Evolutionary conservation across 176 grass and related monocot species (phyloP).

Genomic region (Oryza brachyantha): DNA sequence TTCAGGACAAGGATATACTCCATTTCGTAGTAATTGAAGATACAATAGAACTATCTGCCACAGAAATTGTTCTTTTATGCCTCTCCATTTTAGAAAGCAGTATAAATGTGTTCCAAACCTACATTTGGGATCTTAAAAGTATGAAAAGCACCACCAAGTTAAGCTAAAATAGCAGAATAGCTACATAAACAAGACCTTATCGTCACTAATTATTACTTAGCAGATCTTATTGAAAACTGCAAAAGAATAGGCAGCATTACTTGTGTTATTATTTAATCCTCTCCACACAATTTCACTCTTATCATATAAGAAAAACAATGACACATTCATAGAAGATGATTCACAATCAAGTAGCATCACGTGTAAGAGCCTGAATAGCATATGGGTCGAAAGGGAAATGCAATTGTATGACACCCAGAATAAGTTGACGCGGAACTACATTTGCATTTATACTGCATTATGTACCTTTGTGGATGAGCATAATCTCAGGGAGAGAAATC

Average conservation of each 20-base stretch:
- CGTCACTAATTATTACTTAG: neutral
- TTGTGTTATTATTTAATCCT: neutral
- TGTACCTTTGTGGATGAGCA: slow-evolving; percentile 22
- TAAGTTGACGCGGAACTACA: slow-evolving; percentile 4
- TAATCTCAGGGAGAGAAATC: slow-evolving; percentile 26
- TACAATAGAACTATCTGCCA: neutral
- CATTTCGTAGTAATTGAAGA: neutral
- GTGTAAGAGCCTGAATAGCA: slow-evolving; percentile 26
- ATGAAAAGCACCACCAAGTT: neutral
- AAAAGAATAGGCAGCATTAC: neutral
- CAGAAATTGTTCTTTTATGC: neutral
- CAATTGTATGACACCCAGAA: slow-evolving; percentile 4
- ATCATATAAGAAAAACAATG: neutral
- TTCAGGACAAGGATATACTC: neutral
- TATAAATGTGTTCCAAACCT: neutral
- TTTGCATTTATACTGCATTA: neutral
- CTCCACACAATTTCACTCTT: neutral
- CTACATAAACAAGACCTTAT: neutral
- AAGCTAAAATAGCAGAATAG: neutral
- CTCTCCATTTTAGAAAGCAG: neutral
- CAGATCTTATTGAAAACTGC: slow-evolving; percentile 15
- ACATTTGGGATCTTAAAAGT: neutral
- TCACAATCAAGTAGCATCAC: slow-evolving; percentile 33
- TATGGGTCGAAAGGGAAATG: slow-evolving; percentile 35
- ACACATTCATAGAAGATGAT: slow-evolving; percentile 1